Base-by-base conservation (phyloP, 1,284 basidiomycete species). In the Melampsora americana region DNA sequence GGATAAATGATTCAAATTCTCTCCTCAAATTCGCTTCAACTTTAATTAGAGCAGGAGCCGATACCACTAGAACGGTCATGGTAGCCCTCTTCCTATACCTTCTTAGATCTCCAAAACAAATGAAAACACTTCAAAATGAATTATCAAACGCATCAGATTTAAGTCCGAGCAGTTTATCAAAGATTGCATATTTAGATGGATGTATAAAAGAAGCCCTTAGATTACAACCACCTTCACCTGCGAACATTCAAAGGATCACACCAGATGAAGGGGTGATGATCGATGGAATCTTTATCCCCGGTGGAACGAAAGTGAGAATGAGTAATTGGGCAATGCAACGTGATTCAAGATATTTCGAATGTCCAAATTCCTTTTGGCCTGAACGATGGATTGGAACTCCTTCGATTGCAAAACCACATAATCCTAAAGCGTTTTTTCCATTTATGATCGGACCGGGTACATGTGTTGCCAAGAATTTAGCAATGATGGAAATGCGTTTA, bases 151-250 rank as follows among this genome's bases (percentile, higher is more conserved):
- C 81, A 56, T 69, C 79, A 28, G 78, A 79, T 16, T 69, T 78
- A 30, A 81, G 80, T 12, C 68, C 70, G 20, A 77, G 81, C 11
- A 62, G 73, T 16, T 66, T 78, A 30, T 79, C 81, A 2, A 77
- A 77, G 64, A 69, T 82, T 5, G 77, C 78, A 28, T 81, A 80
- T 30, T 69, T 81, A 2, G 79, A 81, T 77, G 82, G 81, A 5
- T 82, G 81, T 69, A 78, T 82, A 74, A 82, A 83, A 77, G 82
- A 83, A 71, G 78, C 79, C 0, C 75, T 83, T 2, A 80, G 82
- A 14, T 79, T 83, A 1, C 81, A 82, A 30, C 82, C 82, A 2
- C 80, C 82, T 18, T 81, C 82, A 30, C 79, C 80, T 12, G 80
- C 81, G 79, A 79, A 79, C 20, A 74, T 83, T 2, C 82, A 80